These are phyloP conservation scores for Nannizziopsis arthrosporioides DNA, from an alignment of 2,329 filamentous ascomycete species.

Conservation along the genomic window DNA sequence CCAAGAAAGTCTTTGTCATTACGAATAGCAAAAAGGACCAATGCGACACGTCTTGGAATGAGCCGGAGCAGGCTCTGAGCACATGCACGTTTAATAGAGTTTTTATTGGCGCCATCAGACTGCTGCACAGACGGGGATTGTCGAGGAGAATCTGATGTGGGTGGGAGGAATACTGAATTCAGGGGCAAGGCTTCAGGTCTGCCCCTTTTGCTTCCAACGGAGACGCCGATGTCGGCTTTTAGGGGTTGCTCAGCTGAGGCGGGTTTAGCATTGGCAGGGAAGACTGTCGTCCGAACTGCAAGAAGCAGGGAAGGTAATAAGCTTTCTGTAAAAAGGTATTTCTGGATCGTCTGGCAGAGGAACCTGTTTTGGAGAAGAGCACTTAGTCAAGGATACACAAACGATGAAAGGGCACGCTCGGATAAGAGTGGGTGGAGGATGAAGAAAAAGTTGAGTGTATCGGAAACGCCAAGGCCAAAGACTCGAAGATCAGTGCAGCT, in stretches of 20 bases:
- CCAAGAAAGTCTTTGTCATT: constrained; percentile 2
- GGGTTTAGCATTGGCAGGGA: constrained; percentile 45
- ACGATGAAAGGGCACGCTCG: background rate
- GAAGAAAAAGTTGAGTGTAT: background rate
- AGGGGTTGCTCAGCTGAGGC: constrained; percentile 9
- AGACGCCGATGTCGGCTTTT: constrained; percentile 18
- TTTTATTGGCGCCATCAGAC: constrained; percentile 23
- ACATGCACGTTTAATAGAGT: constrained; percentile 35
- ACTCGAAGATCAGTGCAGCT: constrained; percentile 4
- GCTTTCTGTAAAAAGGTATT: constrained; percentile 52
- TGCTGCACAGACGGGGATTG: constrained; percentile 12
- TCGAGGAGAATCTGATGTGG: constrained; percentile 10
- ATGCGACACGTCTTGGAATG: constrained; percentile 35
- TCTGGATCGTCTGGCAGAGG: constrained; percentile 40
- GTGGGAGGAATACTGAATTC: constrained; percentile 14
- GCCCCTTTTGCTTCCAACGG: constrained; percentile 6
- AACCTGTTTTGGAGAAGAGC: constrained; percentile 26
- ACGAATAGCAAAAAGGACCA: constrained; percentile 17
- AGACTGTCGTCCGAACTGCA: constrained; percentile 62
- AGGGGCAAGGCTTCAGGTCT: constrained; percentile 5
- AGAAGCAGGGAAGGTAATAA: constrained; percentile 50
- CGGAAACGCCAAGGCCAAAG: constrained; percentile 2
- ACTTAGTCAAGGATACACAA: constrained; percentile 8
- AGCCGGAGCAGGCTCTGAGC: constrained; percentile 33
- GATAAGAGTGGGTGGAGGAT: constrained; percentile 3